Base-by-base conservation (phyloP, 192 early-diverging fungal species). In the Backusella parvicylindrica region DNA sequence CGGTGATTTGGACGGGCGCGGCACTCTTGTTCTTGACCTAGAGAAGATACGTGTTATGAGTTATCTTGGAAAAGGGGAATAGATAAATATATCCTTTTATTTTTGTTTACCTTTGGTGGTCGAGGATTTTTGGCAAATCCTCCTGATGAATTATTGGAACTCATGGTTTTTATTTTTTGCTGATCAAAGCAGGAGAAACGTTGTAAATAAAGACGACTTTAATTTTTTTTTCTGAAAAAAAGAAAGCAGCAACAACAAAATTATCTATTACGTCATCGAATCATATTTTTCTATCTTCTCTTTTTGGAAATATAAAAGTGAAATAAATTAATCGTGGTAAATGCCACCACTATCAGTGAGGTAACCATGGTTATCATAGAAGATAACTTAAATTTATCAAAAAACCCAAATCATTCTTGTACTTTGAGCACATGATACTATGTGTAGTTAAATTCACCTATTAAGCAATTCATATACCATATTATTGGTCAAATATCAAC, bases 21-120 rank as follows among this genome's bases (percentile, higher is more conserved):
- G 98, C 92, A 83, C 93, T 97, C 88, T 99, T 99, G 86, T 99
- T 98, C 82, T 97, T 97, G 81, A 98, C 96, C 93, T n/a, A n/a
- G n/a, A n/a, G n/a, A n/a, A n/a, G n/a, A n/a, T n/a, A n/a, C n/a
- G n/a, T n/a, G n/a, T n/a, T n/a, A n/a, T n/a, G n/a, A n/a, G n/a
- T n/a, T n/a, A n/a, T n/a, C n/a, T n/a, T n/a, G n/a, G n/a, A n/a
- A n/a, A n/a, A n/a, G n/a, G n/a, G n/a, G n/a, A n/a, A n/a, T n/a
- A n/a, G 28, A 11, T 12, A n/a, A 32, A 8, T 21, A 6, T 28
- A 33, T 31, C 30, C 31, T 32, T 53, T 43, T 26, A 18, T 64
- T 49, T 31, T 64, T 9, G 49, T 11, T 35, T 78, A 74, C 77
- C 72, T 81, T 80, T 66, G 79, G 79, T 32, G 79, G 79, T 72